These are phyloP conservation scores for Penicillium griseofulvum DNA, from an alignment of 2,329 filamentous ascomycete species.

Conservation along the genomic window DNA sequence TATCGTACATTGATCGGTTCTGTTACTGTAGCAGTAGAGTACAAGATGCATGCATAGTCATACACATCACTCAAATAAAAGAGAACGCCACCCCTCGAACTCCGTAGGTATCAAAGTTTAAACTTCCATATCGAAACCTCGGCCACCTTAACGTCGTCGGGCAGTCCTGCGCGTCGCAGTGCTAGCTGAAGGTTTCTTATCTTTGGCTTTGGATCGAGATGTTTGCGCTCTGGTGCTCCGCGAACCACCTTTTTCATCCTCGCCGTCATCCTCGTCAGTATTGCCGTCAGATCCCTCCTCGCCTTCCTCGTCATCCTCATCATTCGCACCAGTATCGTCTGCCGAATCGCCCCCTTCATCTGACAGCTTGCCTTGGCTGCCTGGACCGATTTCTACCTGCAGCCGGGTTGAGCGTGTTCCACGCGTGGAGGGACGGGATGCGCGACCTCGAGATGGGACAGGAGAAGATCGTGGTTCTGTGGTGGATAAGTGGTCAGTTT, in stretches of 20 bases:
- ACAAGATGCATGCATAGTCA: slow-evolving; percentile 2
- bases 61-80: slow-evolving; percentile 3
- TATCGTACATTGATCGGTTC: neutral
- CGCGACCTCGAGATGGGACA: slow-evolving; percentile 41
- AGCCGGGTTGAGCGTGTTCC: slow-evolving; percentile 40
- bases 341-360: slow-evolving; percentile 42
- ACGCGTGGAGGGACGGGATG: slow-evolving; percentile 34
- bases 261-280: slow-evolving; percentile 37
- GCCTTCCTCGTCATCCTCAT: slow-evolving; percentile 40
- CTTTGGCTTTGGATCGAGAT: slow-evolving; percentile 36
- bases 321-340: slow-evolving; percentile 37
- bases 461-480: slow-evolving; percentile 46
- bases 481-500: slow-evolving; percentile 2
- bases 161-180: slow-evolving; percentile 38
- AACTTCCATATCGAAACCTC: slow-evolving; percentile 2
- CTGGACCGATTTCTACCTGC: slow-evolving; percentile 39
- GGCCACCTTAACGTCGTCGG: slow-evolving; percentile 30
- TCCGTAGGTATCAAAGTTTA: slow-evolving; percentile 29
- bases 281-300: slow-evolving; percentile 41
- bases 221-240: slow-evolving; percentile 39
- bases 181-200: slow-evolving; percentile 32
- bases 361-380: slow-evolving; percentile 28
- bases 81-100: slow-evolving; percentile 11
- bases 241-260: slow-evolving; percentile 37
- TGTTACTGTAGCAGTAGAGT: neutral